Evolutionary conservation across 345 rosid genomes (phyloP).

Genomic region (Dimocarpus longan): DNA sequence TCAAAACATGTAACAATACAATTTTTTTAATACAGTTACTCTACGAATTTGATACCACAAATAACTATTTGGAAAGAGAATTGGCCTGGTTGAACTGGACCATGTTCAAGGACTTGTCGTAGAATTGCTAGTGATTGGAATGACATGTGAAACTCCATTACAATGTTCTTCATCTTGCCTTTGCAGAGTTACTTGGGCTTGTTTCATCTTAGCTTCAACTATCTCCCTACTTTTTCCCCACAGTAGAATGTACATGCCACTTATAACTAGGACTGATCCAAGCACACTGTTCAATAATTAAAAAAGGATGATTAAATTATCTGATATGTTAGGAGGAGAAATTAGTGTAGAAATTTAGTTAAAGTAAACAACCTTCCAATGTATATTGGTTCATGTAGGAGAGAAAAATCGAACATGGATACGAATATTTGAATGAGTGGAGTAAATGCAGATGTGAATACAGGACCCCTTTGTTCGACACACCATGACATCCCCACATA

Average conservation of each 20-base stretch:
- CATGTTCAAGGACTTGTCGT: not conserved
- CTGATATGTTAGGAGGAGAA: not conserved
- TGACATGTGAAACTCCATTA: constrained; percentile 17
- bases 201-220: constrained; percentile 37
- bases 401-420: constrained; percentile 59
- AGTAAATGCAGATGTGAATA: constrained; percentile 77
- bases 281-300: constrained; percentile 46
- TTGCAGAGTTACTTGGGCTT: constrained; percentile 35
- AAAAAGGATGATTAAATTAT: not conserved
- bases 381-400: constrained; percentile 68
- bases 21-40: not conserved
- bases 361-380: constrained; percentile 59
- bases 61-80: not conserved
- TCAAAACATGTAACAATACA: not conserved
- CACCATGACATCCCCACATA: constrained; percentile 90
- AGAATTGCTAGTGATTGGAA: constrained; percentile 3
- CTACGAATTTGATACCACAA: not conserved
- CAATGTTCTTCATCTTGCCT: constrained; percentile 18
- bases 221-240: constrained; percentile 80
- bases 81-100: not conserved
- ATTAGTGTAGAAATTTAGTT: not conserved
- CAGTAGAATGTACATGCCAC: constrained; percentile 68
- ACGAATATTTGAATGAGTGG: constrained; percentile 71
- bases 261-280: constrained; percentile 66
- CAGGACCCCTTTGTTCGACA: constrained; percentile 73